A percentile compares a stretch with the other conserved stretches of the same genome.
These are phyloP conservation scores for Neoboletus subvelutipes DNA, from an alignment of 768 basidiomycete species.

Conservation along the genomic window DNA sequence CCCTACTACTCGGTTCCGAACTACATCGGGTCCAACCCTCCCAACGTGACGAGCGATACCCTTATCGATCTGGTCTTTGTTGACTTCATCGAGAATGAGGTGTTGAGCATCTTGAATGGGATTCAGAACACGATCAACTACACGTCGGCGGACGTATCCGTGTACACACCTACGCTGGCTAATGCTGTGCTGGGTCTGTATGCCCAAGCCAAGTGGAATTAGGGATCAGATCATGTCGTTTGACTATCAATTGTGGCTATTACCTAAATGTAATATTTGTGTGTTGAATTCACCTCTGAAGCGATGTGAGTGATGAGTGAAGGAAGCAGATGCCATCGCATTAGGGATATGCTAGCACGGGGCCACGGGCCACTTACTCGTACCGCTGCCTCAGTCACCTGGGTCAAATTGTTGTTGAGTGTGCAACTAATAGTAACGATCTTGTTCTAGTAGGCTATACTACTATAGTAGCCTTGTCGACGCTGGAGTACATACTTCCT, in stretches of 20 bases:
- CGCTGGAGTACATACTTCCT: no score
- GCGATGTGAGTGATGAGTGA: no score
- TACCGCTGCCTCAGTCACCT: no score
- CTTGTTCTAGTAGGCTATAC: no score
- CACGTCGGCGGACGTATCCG: conserved; percentile 47
- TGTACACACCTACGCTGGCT: conserved; percentile 49
- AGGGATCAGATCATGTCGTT: background rate
- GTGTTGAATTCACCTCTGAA: no score
- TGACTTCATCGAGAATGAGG: conserved; percentile 57
- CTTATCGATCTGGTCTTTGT: conserved; percentile 75
- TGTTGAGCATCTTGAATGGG: conserved; percentile 55
- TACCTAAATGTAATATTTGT: background rate
- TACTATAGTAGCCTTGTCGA: no score
- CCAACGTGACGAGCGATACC: conserved; percentile 47
- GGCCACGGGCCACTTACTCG: no score
- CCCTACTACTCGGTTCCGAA: conserved; percentile 53
- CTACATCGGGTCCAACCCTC: conserved; percentile 58
- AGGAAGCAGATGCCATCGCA: no score
- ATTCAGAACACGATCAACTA: conserved; percentile 52
- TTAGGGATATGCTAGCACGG: no score
- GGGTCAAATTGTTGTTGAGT: no score
- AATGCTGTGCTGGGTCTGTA: conserved; percentile 40
- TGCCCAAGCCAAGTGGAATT: conserved; percentile 38
- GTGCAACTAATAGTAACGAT: no score
- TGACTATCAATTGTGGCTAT: background rate